These are phyloP conservation scores for Diplosphaera chodatii DNA, from an alignment of 139 green algal genomes.

Conservation along the genomic window DNA sequence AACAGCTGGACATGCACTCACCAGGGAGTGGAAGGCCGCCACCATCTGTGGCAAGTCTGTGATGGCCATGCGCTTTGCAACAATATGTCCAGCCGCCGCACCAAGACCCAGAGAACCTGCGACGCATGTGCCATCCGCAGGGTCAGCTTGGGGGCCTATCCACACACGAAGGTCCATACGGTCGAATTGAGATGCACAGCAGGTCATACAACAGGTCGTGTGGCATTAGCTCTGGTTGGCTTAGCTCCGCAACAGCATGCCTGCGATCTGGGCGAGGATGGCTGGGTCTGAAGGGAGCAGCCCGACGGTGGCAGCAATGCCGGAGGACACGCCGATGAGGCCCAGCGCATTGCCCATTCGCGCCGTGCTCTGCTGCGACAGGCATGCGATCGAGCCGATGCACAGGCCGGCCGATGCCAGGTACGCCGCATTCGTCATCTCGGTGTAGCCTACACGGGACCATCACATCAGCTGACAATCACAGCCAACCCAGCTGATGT, in stretches of 20 bases:
- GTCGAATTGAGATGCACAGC: too few relatives aligned
- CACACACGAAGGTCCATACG: too few relatives aligned
- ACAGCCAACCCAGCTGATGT: too few relatives aligned
- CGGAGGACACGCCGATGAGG: conserved; percentile 63
- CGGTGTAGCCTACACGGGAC: conserved; percentile 39
- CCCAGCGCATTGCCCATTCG: conserved; percentile 74
- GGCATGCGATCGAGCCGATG: conserved; percentile 80
- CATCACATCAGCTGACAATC: too few relatives aligned
- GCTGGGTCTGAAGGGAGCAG: conserved; percentile 28
- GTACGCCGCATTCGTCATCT: conserved; percentile 68
- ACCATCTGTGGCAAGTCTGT: conserved; percentile 73
- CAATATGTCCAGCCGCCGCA: conserved; percentile 32
- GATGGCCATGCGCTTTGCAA: conserved; percentile 60
- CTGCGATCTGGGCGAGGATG: conserved; percentile 29
- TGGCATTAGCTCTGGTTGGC: too few relatives aligned
- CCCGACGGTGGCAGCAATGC: conserved; percentile 68
- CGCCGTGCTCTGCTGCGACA: conserved; percentile 71
- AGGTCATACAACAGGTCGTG: too few relatives aligned
- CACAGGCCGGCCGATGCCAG: conserved; percentile 63
- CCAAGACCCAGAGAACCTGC: conserved; percentile 33
- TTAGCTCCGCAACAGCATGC: too few relatives aligned
- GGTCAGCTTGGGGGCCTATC: too few relatives aligned
- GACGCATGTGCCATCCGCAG: too few relatives aligned
- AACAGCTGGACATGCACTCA: too few relatives aligned
- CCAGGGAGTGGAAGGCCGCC: conserved; percentile 86